These are phyloP conservation scores for Sicyos baderoa DNA, from an alignment of 306 rosid species.

Conservation along the genomic window DNA sequence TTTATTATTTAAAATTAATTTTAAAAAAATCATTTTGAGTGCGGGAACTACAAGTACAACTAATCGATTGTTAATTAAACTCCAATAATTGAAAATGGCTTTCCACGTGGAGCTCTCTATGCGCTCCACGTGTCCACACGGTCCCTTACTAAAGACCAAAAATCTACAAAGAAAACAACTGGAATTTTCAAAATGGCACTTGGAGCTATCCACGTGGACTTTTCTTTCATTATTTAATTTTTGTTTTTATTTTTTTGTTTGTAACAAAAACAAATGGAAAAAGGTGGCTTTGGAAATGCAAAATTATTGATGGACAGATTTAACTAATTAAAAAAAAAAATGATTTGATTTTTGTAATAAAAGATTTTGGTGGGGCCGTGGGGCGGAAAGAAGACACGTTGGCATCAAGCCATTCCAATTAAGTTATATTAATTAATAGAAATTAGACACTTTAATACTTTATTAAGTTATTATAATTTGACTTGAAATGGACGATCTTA, in stretches of 20 bases:
- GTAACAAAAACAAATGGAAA: background rate
- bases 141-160: background rate
- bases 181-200: conserved; percentile 5
- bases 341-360: conserved; percentile 5
- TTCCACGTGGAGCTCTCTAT: background rate
- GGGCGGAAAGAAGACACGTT: conserved; percentile 11
- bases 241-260: background rate
- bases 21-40: too few species aligned
- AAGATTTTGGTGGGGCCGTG: conserved; percentile 13
- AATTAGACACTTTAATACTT: background rate
- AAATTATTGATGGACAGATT: background rate
- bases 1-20: too few species aligned
- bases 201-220: conserved; percentile 8
- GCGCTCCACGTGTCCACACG: background rate
- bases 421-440: background rate
- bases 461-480: conserved; percentile 3
- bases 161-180: background rate
- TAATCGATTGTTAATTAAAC: too few species aligned
- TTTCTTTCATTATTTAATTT: background rate
- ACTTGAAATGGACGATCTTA: background rate
- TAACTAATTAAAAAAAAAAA: conserved; percentile 8
- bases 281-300: background rate
- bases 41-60: too few species aligned
- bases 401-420: background rate
- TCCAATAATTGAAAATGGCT: too few species aligned